Percentiles rank a stretch among this genome's conserved stretches.
Conservation (phyloP, 495 filamentous ascomycete genomes). For the Trichoderma virens region DNA sequence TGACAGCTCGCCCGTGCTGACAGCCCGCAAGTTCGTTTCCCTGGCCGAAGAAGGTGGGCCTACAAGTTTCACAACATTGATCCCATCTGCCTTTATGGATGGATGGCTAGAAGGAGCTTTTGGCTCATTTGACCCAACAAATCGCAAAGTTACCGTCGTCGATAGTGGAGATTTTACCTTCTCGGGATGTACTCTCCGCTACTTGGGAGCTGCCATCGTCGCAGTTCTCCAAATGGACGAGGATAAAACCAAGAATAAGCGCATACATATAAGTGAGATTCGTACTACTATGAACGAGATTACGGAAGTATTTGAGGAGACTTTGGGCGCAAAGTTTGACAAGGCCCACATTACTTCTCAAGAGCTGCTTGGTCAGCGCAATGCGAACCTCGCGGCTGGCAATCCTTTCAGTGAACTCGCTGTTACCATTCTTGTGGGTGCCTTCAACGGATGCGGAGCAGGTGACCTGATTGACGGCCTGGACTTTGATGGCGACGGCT, state of each 20-base stretch:
- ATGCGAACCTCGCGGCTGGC: not conserved
- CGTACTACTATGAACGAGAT: not conserved
- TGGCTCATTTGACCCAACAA: not conserved
- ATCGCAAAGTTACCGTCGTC: not conserved
- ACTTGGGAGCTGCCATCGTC: not conserved
- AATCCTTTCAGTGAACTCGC: not conserved
- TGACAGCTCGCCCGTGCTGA: not conserved
- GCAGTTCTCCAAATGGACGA: not conserved
- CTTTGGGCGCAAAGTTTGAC: not conserved
- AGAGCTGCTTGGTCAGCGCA: not conserved
- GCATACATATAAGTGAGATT: not conserved
- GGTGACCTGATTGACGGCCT: not conserved
- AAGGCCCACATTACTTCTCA: not conserved
- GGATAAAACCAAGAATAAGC: not conserved
- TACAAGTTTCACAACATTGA: not conserved
- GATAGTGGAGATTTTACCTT: not conserved
- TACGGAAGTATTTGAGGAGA: not conserved
- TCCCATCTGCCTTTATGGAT: not conserved
- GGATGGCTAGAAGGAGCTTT: not conserved
- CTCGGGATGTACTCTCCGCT: not conserved
- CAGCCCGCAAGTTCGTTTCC: not conserved
- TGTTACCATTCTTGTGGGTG: not conserved
- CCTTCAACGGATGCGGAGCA: not conserved
- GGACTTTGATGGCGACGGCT: not conserved
- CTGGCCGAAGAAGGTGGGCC: not conserved